Evolutionary conservation across 768 basidiomycete species (phyloP), one percentile per base, ranked within the genome.

Genomic region (Boletus sensibilis): DNA sequence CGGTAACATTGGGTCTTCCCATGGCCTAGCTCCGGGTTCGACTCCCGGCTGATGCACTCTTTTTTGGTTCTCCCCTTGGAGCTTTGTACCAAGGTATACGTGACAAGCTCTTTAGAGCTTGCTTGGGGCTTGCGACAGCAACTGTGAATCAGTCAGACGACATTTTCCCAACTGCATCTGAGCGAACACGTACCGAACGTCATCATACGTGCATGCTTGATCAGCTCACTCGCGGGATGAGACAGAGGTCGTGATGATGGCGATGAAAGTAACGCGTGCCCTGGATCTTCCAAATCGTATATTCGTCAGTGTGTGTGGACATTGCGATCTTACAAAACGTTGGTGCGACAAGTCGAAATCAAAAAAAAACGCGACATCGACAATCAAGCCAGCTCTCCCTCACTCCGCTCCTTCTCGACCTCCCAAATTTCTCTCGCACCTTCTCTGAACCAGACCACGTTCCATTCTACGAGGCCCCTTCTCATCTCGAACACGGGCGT

Each of bases 1-100:
- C 81, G 86, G 86, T 87, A 87, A 88, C 87, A 87, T 88, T 86
- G 84, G 83, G 84, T 86, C 85, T 88, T 88, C 87, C 86, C 87
- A 88, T 79, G 78, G 78, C 78, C 79, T 78, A 79, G 79, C 80
- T 69, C 79, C 78, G 79, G 79, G 79, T 81, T 81, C 80, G 79
- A 81, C 75, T 81, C 80, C 79, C 79, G 78, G 80, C 71, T 69
- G 72, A 75, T 73, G 79, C 79, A 80, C 13, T 29, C 27, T 46
- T 2, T 0, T 38, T n/a, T n/a, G n/a, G n/a, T n/a, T n/a, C n/a
- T n/a, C n/a, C n/a, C n/a, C n/a, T n/a, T n/a, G n/a, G n/a, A n/a
- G n/a, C n/a, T n/a, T n/a, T n/a, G n/a, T n/a, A n/a, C n/a, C n/a
- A n/a, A n/a, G n/a, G n/a, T n/a, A n/a, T n/a, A n/a, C n/a, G n/a